Base-by-base conservation (phyloP, 768 basidiomycete species). In the Dacryopinax primogenitus region DNA sequence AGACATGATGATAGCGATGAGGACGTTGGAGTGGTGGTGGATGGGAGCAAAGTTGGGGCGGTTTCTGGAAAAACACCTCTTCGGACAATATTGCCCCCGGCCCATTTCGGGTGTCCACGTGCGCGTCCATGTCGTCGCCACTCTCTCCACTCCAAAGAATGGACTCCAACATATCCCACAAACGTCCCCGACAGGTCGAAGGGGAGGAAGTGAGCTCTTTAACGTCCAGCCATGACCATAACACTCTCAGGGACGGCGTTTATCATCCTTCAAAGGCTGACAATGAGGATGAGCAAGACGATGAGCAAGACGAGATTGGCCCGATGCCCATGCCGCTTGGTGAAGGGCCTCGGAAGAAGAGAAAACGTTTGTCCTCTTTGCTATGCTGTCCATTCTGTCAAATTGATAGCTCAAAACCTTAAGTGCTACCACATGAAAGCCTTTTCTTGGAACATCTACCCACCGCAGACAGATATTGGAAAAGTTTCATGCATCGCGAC, bases 401-500 rank as follows among this genome's bases (percentile, higher is more conserved):
- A 3, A 62, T 69, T 68, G 67, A 74, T 70, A 71, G 70, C 28
- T 66, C 51, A 39, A 9, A 58, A 47, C 28, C 39, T 37, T 66
- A 32, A 97, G 93, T 95, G 44, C 82, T 98, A 6, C 92, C 89
- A 0, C 93, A 97, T 74, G 96, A 98, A 79, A 82, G 85, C 69
- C 79, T 97, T 18, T 98, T 90, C 77, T 81, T 99, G 47, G 91
- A 92, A 37, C 91, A 95, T 76, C 78, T 99, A 21, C 96, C 96
- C 1, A 84, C 84, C 69, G 83, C 92, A 63, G 91, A 97, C 75
- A 86, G 96, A 69, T 99, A 99, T 77, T 87, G 86, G 78, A 93
- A 94, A 78, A 93, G 90, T 66, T 97, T 97, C 77, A 97, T 99
- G 96, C 96, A 99, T 74, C 80, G 93, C 62, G 95, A 98, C 68